Evolutionary conservation across 768 basidiomycete genomes (phyloP).

Genomic region (Podaxis sp.): DNA sequence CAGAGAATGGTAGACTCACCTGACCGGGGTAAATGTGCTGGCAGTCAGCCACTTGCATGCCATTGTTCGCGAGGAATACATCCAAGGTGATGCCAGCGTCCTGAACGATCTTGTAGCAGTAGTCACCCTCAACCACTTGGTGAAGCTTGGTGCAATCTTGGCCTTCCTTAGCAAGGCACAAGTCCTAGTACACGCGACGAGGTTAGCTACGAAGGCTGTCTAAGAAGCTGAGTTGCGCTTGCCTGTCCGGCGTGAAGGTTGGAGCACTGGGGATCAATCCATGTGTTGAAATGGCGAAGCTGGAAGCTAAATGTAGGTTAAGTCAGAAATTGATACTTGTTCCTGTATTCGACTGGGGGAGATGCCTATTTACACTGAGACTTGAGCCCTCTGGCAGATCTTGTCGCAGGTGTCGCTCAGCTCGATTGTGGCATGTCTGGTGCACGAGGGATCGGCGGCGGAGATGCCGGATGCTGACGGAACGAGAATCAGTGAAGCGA

Average conservation of each 20-base stretch:
- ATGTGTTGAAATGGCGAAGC: neutral
- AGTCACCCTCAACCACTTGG: neutral
- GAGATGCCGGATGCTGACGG: neutral
- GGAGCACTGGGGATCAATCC: neutral
- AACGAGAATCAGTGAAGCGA: neutral
- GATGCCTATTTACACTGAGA: neutral
- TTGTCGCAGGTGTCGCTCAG: neutral
- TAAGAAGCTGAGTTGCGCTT: neutral
- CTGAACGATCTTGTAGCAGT: neutral
- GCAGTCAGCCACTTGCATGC: neutral
- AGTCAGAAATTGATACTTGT: neutral
- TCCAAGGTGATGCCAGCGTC: neutral
- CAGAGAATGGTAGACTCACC: neutral
- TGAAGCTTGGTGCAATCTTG: neutral
- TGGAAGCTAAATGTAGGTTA: neutral
- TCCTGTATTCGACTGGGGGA: neutral
- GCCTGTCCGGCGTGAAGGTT: slow-evolving; percentile 1
- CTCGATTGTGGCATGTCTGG: neutral
- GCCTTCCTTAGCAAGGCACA: neutral
- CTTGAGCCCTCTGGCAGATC: neutral
- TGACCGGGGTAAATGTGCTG: neutral
- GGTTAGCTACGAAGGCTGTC: neutral
- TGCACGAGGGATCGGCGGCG: neutral
- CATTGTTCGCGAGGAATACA: neutral
- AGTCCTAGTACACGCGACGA: neutral